Base-by-base conservation (phyloP, 139 green algal species). In the Diplosphaera chodatii region DNA sequence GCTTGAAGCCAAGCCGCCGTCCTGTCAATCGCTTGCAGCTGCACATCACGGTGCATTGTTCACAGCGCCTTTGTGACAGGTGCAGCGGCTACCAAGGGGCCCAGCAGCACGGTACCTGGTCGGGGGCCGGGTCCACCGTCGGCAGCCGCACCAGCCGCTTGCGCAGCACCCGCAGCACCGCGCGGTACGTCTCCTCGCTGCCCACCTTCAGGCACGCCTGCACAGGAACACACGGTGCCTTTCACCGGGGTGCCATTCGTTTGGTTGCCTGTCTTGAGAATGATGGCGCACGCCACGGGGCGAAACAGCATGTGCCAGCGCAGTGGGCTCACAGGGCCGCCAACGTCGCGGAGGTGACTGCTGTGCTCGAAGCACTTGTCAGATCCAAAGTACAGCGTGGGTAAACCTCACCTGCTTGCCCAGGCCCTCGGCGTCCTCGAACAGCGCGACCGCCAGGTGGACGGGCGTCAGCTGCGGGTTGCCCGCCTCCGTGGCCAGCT, bases 371-470 rank as follows among this genome's bases (percentile, higher is more conserved):
- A n/a, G n/a, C n/a, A n/a, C n/a, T n/a, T n/a, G n/a, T n/a, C n/a
- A n/a, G n/a, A n/a, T n/a, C n/a, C n/a, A n/a, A n/a, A n/a, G n/a
- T n/a, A n/a, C n/a, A n/a, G n/a, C n/a, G n/a, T n/a, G n/a, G n/a
- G n/a, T n/a, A n/a, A n/a, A n/a, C n/a, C 48, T n/a, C 18, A 59
- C 48, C 48, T 79, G 66, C 73, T 74, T 67, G 5, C 32, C 74
- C 15, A 92, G 59, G 66, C 88, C 87, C 29, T 86, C 71, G 1
- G 71, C 29, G 63, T 93, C 89, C 63, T 96, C 89, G 34, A 94
- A 86, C 13, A 96, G 55, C 10, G 67, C 83, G 0, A 87, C 63
- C 1, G 84, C 88, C 6, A 96, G 41, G 66, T 96, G 91, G 0
- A 89, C 1, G 0, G 89, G 77, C 22, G 77, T 82, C 0, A 96